Evolutionary conservation across 805 yeast species (phyloP).

Genomic region (Torulaspora microellipsoides): DNA sequence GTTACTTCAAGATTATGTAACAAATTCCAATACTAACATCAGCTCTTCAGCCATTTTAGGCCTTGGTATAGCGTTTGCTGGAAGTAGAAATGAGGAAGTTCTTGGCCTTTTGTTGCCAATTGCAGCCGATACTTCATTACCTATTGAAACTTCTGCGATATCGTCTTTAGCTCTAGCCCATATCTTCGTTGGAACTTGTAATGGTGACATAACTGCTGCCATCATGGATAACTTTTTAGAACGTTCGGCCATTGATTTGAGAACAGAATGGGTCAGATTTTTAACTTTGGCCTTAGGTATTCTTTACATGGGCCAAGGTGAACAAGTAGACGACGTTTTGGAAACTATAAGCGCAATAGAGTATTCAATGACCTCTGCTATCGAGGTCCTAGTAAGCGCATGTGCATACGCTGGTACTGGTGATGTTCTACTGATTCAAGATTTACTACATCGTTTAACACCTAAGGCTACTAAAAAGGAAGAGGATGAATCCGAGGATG

Average conservation of each 20-base stretch:
- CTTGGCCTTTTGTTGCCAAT: slow-evolving; percentile 73
- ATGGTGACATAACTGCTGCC: slow-evolving; percentile 91
- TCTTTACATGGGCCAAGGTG: slow-evolving; percentile 88
- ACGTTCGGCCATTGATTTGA: slow-evolving; percentile 70
- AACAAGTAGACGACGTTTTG: slow-evolving; percentile 87
- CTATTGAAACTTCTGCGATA: slow-evolving; percentile 75
- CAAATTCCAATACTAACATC: slow-evolving; percentile 55
- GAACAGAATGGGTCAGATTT: slow-evolving; percentile 83
- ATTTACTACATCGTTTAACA: slow-evolving; percentile 82
- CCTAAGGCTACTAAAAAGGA: slow-evolving; percentile 58
- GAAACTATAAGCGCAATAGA: slow-evolving; percentile 94
- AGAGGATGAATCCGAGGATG: slow-evolving; percentile 54
- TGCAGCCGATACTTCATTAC: slow-evolving; percentile 67
- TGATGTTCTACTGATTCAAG: slow-evolving; percentile 90
- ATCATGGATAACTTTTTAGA: slow-evolving; percentile 87
- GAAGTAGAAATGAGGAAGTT: slow-evolving; percentile 83
- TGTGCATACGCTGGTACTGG: slow-evolving; percentile 98
- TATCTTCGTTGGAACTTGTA: slow-evolving; percentile 90
- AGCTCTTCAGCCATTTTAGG: slow-evolving; percentile 85
- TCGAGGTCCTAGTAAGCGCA: slow-evolving; percentile 83
- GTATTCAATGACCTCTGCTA: slow-evolving; percentile 85
- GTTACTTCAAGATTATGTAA: slow-evolving; percentile 75
- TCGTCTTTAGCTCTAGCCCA: slow-evolving; percentile 93
- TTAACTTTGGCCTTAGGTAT: slow-evolving; percentile 89
- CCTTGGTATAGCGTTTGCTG: slow-evolving; percentile 91